Conservation (phyloP, 129 eudicot genomes). For the Mikania micrantha region DNA sequence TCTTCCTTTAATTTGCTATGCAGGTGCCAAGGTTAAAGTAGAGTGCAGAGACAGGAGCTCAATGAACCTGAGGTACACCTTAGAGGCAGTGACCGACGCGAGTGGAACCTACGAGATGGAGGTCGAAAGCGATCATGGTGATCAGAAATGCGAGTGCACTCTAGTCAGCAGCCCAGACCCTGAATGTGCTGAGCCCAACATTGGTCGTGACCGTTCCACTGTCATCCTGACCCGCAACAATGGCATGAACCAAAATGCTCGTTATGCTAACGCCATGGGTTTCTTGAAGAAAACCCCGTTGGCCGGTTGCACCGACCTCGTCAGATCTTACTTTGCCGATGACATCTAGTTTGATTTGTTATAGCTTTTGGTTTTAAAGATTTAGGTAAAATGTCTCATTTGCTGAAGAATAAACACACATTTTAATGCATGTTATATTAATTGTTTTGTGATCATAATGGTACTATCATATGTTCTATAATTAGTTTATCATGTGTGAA, state of each 20-base stretch:
- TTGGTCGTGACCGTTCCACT: constrained; percentile 46
- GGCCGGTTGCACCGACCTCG: constrained; percentile 33
- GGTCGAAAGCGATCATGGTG: constrained; percentile 39
- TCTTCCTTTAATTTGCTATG: not conserved
- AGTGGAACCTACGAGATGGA: constrained; percentile 41
- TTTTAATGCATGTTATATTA: constrained; percentile 1
- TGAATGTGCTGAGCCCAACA: constrained; percentile 26
- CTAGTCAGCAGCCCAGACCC: constrained; percentile 49
- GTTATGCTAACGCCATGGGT: constrained; percentile 54
- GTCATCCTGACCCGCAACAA: constrained; percentile 54
- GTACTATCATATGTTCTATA: too few species aligned
- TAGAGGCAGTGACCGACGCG: constrained; percentile 34
- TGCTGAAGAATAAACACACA: constrained; percentile 26
- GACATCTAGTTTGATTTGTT: constrained; percentile 2
- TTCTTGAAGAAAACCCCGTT: constrained; percentile 31
- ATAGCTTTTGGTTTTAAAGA: constrained; percentile 8
- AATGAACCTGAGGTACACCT: constrained; percentile 20
- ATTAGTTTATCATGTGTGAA: too few species aligned
- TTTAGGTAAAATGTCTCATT: constrained; percentile 27
- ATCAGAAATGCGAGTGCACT: constrained; percentile 43
- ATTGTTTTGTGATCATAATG: not conserved
- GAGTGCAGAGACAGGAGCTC: constrained; percentile 42
- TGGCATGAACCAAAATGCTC: constrained; percentile 34
- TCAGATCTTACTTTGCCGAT: constrained; percentile 33
- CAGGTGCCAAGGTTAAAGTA: constrained; percentile 58